A percentile compares a stretch with the other conserved stretches of the same genome.
Evolutionary conservation across 148 eudicot species (phyloP).

Genomic region (Nyssa sinensis): DNA sequence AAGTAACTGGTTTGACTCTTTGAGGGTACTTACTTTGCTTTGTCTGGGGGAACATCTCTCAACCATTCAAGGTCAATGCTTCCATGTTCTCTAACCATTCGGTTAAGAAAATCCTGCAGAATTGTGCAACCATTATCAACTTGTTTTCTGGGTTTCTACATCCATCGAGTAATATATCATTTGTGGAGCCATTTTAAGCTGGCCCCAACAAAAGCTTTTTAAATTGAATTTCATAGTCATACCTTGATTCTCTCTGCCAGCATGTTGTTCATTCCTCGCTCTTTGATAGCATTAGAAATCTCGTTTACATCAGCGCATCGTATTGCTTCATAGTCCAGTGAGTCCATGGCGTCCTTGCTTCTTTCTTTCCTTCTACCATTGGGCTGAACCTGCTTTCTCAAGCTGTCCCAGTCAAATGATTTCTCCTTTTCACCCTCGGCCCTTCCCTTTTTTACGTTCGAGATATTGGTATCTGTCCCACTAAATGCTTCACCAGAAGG

Average conservation of each 20-base stretch:
- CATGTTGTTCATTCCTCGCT: conserved; percentile 65
- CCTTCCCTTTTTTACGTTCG: conserved; percentile 36
- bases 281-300: conserved; percentile 47
- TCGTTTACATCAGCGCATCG: conserved; percentile 42
- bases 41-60: conserved; percentile 52
- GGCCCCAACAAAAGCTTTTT: neutral
- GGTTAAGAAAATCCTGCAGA: conserved; percentile 52
- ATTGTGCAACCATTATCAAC: neutral
- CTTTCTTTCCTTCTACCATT: conserved; percentile 29
- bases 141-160: neutral
- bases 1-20: neutral
- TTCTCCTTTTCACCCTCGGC: conserved; percentile 34
- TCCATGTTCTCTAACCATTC: conserved; percentile 49
- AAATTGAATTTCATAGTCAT: neutral
- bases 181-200: neutral
- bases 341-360: conserved; percentile 40
- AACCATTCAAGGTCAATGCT: conserved; percentile 58
- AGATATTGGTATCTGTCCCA: conserved; percentile 18
- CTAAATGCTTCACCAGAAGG: conserved; percentile 21
- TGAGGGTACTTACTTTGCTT: conserved; percentile 40
- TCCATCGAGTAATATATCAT: neutral
- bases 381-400: conserved; percentile 47
- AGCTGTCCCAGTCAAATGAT: conserved; percentile 57
- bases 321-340: conserved; percentile 55
- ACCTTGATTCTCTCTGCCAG: conserved; percentile 60